Evolutionary conservation across 176 grass and related monocot species (phyloP).

Genomic region (Triticum urartu): DNA sequence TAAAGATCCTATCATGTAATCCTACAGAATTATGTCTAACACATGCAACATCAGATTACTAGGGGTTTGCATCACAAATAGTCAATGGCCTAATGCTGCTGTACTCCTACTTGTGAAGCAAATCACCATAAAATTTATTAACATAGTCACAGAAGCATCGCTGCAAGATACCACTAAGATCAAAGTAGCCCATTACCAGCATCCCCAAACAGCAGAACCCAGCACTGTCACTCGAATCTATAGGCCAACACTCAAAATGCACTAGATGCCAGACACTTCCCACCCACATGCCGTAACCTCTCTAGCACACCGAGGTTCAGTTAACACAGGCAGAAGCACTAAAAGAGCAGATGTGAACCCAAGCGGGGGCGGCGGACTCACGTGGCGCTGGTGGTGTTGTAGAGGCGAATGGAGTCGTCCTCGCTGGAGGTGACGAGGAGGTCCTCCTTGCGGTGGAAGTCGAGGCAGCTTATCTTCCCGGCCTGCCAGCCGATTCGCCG

Average conservation of each 20-base stretch:
- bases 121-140: neutral
- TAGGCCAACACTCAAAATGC: neutral
- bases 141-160: neutral
- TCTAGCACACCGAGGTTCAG: neutral
- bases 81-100: neutral
- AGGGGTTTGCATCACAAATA: neutral
- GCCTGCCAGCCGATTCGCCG: slow-evolving; percentile 29
- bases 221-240: neutral
- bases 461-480: slow-evolving; percentile 90
- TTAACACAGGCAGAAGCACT: neutral
- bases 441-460: slow-evolving; percentile 94
- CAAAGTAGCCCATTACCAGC: too few species aligned
- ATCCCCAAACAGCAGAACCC: too few species aligned
- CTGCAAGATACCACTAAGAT: too few species aligned
- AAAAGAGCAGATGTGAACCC: neutral
- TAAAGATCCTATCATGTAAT: neutral
- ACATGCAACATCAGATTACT: neutral
- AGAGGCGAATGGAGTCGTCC: slow-evolving; percentile 89
- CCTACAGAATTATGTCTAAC: neutral
- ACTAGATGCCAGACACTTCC: neutral
- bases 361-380: slow-evolving; percentile 38
- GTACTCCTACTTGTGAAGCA: neutral
- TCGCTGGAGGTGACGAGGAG: slow-evolving; percentile 82
- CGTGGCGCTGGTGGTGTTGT: slow-evolving; percentile 79
- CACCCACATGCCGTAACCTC: neutral